Base-by-base conservation (phyloP, 2,329 filamentous ascomycete species). In the Fusarium sp. region DNA sequence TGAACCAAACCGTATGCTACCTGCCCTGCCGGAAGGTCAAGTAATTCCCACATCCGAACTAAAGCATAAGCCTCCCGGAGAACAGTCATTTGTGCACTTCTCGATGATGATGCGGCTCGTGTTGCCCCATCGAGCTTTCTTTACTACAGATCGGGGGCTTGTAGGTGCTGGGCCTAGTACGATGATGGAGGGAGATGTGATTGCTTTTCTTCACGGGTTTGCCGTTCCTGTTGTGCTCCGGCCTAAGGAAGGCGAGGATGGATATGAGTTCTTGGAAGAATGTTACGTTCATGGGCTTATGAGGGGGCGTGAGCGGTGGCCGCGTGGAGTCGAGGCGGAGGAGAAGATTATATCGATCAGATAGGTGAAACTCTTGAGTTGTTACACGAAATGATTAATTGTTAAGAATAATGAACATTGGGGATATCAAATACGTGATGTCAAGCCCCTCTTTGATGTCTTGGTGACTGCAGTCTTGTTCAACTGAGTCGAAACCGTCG, bases 281-380 rank as follows among this genome's bases (percentile, higher is more conserved):
- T 51, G 48, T 15, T 39, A 39, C n/a, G 48, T 51, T 10, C 48
- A 51, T 16, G 34, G 31, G 34, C 36, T 51, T 3, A 51, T 50
- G 47, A 2, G 4, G 11, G 47, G 47, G 10, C 47, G 47, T 7
- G 16, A 50, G 36, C 12, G 10, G 18, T 51, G 48, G 48, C 48
- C 48, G 4, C n/a, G 28, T 28, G 34, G 31, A 37, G 28, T 50
- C 6, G 16, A 23, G 2, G 13, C n/a, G n/a, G 23, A 37, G 23
- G 47, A 37, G 6, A 18, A 37, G 18, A 51, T 51, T 15, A 37
- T 51, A 10, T 51, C 48, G 3, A 51, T 51, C 34, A 7, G 15
- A 11, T 41, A 41, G 39, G 15, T 12, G 31, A 12, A 4, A 34
- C 9, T 34, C 12, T 12, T 34, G 31, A 23, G 31, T 12, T 34